Base-by-base conservation (phyloP, 257 asterid genomes). In the Rhazya stricta region DNA sequence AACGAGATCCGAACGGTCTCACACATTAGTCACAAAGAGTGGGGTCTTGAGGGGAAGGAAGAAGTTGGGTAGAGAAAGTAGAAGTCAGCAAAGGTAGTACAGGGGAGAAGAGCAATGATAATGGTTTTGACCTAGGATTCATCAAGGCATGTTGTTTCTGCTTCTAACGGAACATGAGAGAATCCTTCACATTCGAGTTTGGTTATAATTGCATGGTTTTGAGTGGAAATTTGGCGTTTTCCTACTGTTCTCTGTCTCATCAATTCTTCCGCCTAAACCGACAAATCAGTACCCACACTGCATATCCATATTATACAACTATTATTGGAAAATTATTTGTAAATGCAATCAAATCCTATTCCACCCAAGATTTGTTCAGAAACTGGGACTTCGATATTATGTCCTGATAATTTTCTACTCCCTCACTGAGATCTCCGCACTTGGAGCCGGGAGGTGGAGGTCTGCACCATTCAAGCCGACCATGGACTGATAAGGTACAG, bases 161-260 rank as follows among this genome's bases (percentile, higher is more conserved):
- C 51, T 73, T 65, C 30, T 21, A 66, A 67, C 12, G 36, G 74
- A 56, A 51, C 57, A 42, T 32, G 57, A 34, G 67, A 76, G 72
- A 66, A 62, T 65, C 78, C 58, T 63, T 56, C 57, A 36, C 45
- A 19, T 53, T 69, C 36, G 45, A 50, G 58, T 39, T 46, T n/a
- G 53, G 43, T 71, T 36, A 74, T 69, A 79, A 51, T 56, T 80
- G 83, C 84, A 74, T 77, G 84, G 79, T 67, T 80, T 80, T 83
- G 79, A 83, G 84, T 75, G 84, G 81, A 45, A 74, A 37, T 78
- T 83, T 83, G 87, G 87, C 83, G 82, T 80, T 75, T 83, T 75
- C 77, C 74, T 67, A 23, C 67, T 72, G 72, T 67, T 73, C 50
- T 15, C 57, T 42, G 27, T 54, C 69, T 60, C 75, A 74, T 57